Base-by-base conservation (phyloP, 495 filamentous ascomycete species). In the Mytilinidion resinicola region DNA sequence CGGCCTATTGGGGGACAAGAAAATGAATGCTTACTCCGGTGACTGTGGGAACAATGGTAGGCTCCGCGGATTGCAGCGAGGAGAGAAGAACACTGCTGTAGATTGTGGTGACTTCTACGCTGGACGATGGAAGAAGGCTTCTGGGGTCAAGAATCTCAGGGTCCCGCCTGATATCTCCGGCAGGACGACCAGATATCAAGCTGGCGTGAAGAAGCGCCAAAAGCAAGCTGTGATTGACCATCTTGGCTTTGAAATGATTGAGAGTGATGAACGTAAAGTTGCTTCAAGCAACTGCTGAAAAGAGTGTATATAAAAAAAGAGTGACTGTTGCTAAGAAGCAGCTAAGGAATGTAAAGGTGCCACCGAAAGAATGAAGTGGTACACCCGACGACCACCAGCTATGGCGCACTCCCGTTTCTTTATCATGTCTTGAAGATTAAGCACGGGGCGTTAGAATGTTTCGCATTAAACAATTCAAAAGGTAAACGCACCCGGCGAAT, bases 41-140 rank as follows among this genome's bases (percentile, higher is more conserved):
- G 36, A 66, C 12, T 7, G 59, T 59, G 0, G 59, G 59, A n/a
- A 35, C 38, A 33, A 57, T 51, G 10, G 63, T 62, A 5, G n/a
- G 37, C n/a, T 51, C 55, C 12, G 55, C 63, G 15, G 55, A 44
- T 49, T 66, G 63, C 20, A 65, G 39, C 4, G 63, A 61, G 20
- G 58, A 55, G 9, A 57, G 12, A 8, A 47, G 11, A 8, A 36
- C 38, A 15, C 56, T 62, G n/a, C 50, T 66, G 37, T 66, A 66
- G 51, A 55, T 66, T 2, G 59, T 66, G 1, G 63, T 66, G 9
- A 62, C 53, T 1, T 42, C 43, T 6, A 66, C 25, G 14, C 33
- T 33, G 6, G 59, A 50, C 19, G 59, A 59, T 9, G 62, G 37
- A 4, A 55, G 51, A 25, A 66, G 53, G 6, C 19, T 56, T 21